phyloP scores from a whole-genome alignment of 805 yeast species.

The Wickerhamomyces tratensis region DNA sequence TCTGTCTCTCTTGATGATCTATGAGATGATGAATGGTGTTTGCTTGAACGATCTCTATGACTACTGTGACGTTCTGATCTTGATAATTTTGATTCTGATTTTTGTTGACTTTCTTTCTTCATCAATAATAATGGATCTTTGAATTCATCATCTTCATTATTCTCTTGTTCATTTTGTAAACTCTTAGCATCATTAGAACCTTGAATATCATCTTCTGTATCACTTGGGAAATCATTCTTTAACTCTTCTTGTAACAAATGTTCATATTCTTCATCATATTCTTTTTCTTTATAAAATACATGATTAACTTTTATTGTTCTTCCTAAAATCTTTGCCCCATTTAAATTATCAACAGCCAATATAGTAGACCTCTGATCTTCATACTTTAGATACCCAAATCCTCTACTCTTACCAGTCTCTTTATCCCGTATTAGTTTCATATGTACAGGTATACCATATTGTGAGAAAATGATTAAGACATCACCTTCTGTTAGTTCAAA shows the following conservation, averaged over 20 bases:
- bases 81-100: too few relatives aligned
- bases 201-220: background rate
- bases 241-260: slow-evolving; percentile 23
- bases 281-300: slow-evolving; percentile 46
- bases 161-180: background rate
- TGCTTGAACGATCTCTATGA: too few relatives aligned
- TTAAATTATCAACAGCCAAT: slow-evolving; percentile 82
- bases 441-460: slow-evolving; percentile 80
- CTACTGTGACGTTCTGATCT: too few relatives aligned
- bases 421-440: slow-evolving; percentile 59
- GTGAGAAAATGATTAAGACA: slow-evolving; percentile 70
- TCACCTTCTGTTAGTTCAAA: slow-evolving; percentile 64
- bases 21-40: too few relatives aligned
- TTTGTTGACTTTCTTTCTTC: background rate
- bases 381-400: slow-evolving; percentile 77
- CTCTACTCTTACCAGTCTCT: slow-evolving; percentile 54
- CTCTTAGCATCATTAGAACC: too few relatives aligned
- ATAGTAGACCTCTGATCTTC: slow-evolving; percentile 74
- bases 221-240: slow-evolving; percentile 17
- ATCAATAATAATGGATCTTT: slow-evolving; percentile 16
- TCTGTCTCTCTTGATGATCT: too few relatives aligned
- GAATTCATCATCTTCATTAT: slow-evolving; percentile 11
- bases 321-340: slow-evolving; percentile 52
- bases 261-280: slow-evolving; percentile 40
- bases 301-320: slow-evolving; percentile 58